A percentile compares a stretch with the other conserved stretches of the same genome.
phyloP scores from a whole-genome alignment of 108 stramenopile species.

The Conticribra weissflogii region DNA sequence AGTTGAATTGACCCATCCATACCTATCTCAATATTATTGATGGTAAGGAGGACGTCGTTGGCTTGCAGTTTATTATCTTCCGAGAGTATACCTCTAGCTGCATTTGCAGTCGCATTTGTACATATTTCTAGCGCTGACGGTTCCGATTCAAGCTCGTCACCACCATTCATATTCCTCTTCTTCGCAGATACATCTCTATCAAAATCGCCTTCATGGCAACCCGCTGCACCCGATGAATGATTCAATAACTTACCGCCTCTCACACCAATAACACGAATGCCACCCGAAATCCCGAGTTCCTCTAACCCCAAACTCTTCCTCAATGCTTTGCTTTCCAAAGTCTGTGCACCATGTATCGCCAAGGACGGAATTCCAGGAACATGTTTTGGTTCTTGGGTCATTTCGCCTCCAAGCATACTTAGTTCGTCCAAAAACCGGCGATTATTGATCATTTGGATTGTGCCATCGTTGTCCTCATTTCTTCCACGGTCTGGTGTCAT shows the following conservation, averaged over 20 bases:
- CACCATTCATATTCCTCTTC: background rate
- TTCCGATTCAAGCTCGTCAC: no score
- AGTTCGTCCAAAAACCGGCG: no score
- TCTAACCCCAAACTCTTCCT: conserved; percentile 42
- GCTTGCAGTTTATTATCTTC: conserved; percentile 16
- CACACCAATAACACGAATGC: conserved; percentile 36
- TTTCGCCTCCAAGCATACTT: background rate
- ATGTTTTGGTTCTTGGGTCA: conserved; percentile 23
- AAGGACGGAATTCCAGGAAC: conserved; percentile 47
- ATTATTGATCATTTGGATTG: no score
- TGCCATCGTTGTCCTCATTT: conserved; percentile 3
- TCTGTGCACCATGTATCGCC: conserved; percentile 38
- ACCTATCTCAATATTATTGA: conserved; percentile 37
- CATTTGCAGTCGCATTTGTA: background rate
- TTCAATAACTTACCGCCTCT: background rate
- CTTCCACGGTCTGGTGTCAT: conserved; percentile 7
- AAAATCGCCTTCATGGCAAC: background rate
- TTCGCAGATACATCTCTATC: background rate
- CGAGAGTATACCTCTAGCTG: background rate
- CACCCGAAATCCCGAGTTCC: conserved; percentile 31
- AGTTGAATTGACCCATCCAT: conserved; percentile 53
- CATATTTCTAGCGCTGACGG: no score
- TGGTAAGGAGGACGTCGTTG: conserved; percentile 48
- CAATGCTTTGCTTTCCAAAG: conserved; percentile 47
- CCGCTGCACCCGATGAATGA: conserved; percentile 1